Evolutionary conservation across 2,329 filamentous ascomycete genomes (phyloP).

Genomic region (Westerdykella aurantiaca): DNA sequence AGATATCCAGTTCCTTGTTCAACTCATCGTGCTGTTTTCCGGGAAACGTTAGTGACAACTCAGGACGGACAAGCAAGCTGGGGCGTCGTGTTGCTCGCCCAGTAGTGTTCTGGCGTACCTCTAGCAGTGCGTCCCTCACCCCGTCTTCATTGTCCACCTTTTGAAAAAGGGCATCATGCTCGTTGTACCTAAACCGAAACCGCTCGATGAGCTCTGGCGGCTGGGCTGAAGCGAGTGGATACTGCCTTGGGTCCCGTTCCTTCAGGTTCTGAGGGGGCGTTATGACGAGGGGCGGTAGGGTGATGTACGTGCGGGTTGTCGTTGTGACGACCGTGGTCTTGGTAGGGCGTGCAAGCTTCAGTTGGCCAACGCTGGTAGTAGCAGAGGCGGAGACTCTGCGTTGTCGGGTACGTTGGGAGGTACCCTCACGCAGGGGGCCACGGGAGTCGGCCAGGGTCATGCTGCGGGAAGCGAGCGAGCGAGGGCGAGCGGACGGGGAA

Average conservation of each 20-base stretch:
- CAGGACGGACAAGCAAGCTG: not conserved
- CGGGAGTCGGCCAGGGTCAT: constrained; percentile 23
- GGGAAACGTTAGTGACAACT: constrained; percentile 12
- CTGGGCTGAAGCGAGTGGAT: constrained; percentile 76
- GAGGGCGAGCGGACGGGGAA: not conserved
- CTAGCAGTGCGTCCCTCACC: constrained; percentile 46
- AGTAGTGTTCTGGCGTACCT: constrained; percentile 44
- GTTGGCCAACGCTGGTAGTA: constrained; percentile 48
- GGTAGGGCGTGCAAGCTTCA: constrained; percentile 58
- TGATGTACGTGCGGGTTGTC: constrained; percentile 78
- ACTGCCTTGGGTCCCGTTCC: constrained; percentile 78
- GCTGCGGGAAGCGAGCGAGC: constrained; percentile 5
- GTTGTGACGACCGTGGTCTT: constrained; percentile 72
- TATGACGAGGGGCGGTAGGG: constrained; percentile 77
- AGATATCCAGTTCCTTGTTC: constrained; percentile 40
- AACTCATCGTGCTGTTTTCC: constrained; percentile 22
- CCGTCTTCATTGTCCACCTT: constrained; percentile 51
- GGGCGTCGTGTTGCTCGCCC: constrained; percentile 9
- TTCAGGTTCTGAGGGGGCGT: constrained; percentile 64
- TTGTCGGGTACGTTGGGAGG: constrained; percentile 20
- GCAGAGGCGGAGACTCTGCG: constrained; percentile 28
- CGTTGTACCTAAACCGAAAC: constrained; percentile 67
- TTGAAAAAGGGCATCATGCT: constrained; percentile 55
- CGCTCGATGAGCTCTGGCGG: constrained; percentile 74
- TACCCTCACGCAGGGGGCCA: constrained; percentile 21